Evolutionary conservation across 345 rosid species (phyloP), one percentile per base, ranked within the genome.

Genomic region (Dovyalis caffra): DNA sequence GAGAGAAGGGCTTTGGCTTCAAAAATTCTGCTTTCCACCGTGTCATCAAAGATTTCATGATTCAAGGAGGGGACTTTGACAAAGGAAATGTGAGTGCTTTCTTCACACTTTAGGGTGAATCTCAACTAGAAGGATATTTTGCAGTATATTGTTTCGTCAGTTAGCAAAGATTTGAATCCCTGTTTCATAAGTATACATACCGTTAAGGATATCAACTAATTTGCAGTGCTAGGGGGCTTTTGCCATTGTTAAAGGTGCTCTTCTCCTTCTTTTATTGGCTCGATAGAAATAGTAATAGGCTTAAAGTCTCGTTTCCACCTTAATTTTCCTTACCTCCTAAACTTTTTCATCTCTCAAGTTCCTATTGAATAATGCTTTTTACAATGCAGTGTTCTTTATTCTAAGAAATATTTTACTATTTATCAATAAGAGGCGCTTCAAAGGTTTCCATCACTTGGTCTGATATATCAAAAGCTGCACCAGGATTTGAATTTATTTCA

Each of bases 11-110:
- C n/a, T 96, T 93, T 65, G 98, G 99, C 5, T 96, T 81, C 85
- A 96, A 92, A 72, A 88, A 87, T 74, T 93, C 94, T 1, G 31
- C 88, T 0, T 87, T 96, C 72, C 99, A 96, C 77, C 98, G 99
- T 63, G 97, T 93, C 66, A 96, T 96, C 78, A 90, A 83, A 71
- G 98, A 96, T 87, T 95, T 93, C 85, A 91, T 95, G 99, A 95
- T 95, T 82, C 99, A 93, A 77, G 99, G 99, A 78, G 99, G 99
- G 25, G 98, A 96, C 80, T 96, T 93, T 65, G 99, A 96, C 49
- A 92, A 92, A 77, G 99, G 95, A 77, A 96, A 96, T 89, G 99
- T 93, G 84, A 66, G 98, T 65, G 67, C 32, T 58, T 51, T 58
- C 1, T 68, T 76, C 37, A 18, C 23, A 40, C 49, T 66, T 67